Percentiles rank a stretch among this genome's conserved stretches.
These are phyloP conservation scores for Lactuca saligna DNA, from an alignment of 129 eudicot genomes.

Conservation along the genomic window DNA sequence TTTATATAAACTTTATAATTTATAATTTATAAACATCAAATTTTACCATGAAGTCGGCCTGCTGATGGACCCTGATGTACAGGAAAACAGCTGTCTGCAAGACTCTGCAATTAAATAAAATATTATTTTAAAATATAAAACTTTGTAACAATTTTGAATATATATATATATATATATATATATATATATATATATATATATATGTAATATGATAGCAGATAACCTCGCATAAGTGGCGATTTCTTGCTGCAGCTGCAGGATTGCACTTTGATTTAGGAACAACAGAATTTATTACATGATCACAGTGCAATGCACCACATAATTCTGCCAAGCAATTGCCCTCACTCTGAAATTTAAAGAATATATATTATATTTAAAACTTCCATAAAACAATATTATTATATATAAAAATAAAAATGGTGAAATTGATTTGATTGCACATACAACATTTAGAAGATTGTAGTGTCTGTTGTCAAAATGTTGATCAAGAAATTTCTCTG, in stretches of 20 bases:
- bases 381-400: too few relatives aligned
- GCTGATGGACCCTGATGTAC: slow-evolving; percentile 77
- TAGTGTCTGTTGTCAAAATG: slow-evolving; percentile 90
- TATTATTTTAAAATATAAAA: slow-evolving; percentile 14
- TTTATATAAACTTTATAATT: too few relatives aligned
- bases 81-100: slow-evolving; percentile 87
- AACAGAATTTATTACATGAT: slow-evolving; percentile 40
- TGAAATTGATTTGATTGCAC: slow-evolving; percentile 26
- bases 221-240: slow-evolving; percentile 94
- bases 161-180: too few relatives aligned
- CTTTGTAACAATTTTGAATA: not conserved
- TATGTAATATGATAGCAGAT: slow-evolving; percentile 22
- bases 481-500: slow-evolving; percentile 80
- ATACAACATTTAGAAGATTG: slow-evolving; percentile 80
- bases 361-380: not conserved
- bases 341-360: slow-evolving; percentile 54
- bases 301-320: slow-evolving; percentile 95
- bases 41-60: slow-evolving; percentile 78
- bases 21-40: slow-evolving; percentile 7
- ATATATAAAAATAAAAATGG: slow-evolving; percentile 1
- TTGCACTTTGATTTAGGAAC: slow-evolving; percentile 76
- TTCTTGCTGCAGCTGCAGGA: slow-evolving; percentile 89
- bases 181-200: too few relatives aligned
- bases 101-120: slow-evolving; percentile 50
- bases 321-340: slow-evolving; percentile 85